Evolutionary conservation across 179 eudicot species (phyloP).

Genomic region (Spergularia azorica): DNA sequence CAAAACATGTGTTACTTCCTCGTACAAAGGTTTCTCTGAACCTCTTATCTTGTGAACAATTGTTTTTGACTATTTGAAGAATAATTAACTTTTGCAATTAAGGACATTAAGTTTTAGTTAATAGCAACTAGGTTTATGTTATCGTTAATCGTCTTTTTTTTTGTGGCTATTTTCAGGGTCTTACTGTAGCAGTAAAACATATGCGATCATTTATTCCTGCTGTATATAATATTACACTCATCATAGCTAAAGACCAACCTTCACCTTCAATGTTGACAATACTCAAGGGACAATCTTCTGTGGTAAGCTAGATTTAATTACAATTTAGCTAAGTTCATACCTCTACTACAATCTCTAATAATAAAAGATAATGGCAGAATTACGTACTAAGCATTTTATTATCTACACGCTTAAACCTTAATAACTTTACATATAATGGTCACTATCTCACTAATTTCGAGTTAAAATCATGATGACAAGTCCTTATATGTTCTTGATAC

Average conservation of each 20-base stretch:
- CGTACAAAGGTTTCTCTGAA: slow-evolving; percentile 67
- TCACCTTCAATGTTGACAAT: slow-evolving; percentile 68
- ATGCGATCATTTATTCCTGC: slow-evolving; percentile 82
- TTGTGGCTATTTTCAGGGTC: slow-evolving; percentile 60
- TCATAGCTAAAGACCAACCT: slow-evolving; percentile 56
- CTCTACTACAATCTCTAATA: background rate
- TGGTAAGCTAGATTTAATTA: slow-evolving; percentile 43
- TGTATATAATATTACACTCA: slow-evolving; percentile 61
- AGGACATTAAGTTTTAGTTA: background rate
- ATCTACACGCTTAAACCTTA: too few species aligned
- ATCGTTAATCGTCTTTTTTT: background rate
- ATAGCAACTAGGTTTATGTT: background rate
- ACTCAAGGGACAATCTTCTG: slow-evolving; percentile 62
- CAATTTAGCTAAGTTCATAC: background rate
- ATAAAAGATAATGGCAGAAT: too few species aligned
- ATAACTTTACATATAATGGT: too few species aligned
- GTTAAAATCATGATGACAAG: too few species aligned
- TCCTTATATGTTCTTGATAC: too few species aligned
- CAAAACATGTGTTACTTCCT: slow-evolving; percentile 75
- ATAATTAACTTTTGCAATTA: background rate
- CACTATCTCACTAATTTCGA: too few species aligned
- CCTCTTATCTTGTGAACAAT: background rate
- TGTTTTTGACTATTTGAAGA: background rate
- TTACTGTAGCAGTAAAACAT: slow-evolving; percentile 62
- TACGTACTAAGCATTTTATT: too few species aligned